Evolutionary conservation across 495 filamentous ascomycete genomes (phyloP).

Genomic region (Neurospora sp.): DNA sequence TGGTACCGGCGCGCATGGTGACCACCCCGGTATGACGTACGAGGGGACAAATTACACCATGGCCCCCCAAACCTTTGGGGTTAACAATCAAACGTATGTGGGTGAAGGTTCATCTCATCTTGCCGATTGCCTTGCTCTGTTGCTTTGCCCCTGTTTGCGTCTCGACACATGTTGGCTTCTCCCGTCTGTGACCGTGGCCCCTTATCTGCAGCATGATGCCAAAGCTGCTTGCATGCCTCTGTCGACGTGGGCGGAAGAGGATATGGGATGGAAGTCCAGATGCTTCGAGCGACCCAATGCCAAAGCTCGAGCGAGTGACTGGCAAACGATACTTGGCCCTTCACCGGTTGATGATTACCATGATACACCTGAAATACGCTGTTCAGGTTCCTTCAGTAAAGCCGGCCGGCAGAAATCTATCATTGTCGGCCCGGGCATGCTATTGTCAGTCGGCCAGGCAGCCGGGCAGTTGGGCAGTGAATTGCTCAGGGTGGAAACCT

Average conservation of each 20-base stretch:
- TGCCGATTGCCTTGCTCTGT: neutral
- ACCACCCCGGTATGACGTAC: neutral
- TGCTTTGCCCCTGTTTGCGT: neutral
- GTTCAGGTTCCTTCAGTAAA: neutral
- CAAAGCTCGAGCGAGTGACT: neutral
- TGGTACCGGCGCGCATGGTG: neutral
- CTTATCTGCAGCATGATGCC: neutral
- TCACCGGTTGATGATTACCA: neutral
- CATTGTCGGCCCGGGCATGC: neutral
- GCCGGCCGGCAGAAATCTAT: neutral
- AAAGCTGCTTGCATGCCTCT: neutral
- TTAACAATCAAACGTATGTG: neutral
- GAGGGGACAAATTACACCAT: neutral
- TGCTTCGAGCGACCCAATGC: neutral
- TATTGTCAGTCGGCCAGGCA: neutral
- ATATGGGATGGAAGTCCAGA: neutral
- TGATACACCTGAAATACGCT: neutral
- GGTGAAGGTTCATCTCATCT: neutral
- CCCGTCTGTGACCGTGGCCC: neutral
- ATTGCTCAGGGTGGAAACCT: neutral
- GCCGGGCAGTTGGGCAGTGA: neutral
- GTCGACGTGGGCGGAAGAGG: neutral
- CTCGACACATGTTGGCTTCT: neutral
- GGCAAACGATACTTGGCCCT: neutral
- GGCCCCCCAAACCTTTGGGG: neutral